Conservation (phyloP, 768 basidiomycete species). For the Boletellus ananas region DNA sequence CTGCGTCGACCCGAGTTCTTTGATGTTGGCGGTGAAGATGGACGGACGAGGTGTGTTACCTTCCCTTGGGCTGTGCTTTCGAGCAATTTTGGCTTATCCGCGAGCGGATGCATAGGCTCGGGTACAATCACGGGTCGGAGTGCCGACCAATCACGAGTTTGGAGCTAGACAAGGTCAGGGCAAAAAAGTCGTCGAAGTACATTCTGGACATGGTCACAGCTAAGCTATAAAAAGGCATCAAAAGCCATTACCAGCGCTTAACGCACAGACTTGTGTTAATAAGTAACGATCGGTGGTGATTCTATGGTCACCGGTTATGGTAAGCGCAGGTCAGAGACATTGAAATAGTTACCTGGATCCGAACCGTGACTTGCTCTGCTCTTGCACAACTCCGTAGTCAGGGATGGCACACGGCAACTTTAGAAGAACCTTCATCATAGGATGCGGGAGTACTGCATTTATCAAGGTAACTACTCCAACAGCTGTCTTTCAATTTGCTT, state of each 20-base stretch:
- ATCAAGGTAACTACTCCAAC: slow-evolving; percentile 51
- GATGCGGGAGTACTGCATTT: slow-evolving; percentile 73
- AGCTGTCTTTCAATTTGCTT: background rate
- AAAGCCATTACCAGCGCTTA: background rate
- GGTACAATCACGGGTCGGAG: slow-evolving; percentile 75
- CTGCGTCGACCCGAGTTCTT: slow-evolving; percentile 76
- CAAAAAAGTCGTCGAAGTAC: slow-evolving; percentile 50
- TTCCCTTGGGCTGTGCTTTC: background rate
- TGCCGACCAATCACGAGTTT: slow-evolving; percentile 53
- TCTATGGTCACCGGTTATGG: too few relatives aligned
- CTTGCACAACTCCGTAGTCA: background rate
- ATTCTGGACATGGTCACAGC: slow-evolving; percentile 30
- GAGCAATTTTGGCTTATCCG: background rate
- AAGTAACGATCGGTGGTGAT: too few relatives aligned
- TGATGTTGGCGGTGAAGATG: slow-evolving; percentile 56
- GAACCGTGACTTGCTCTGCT: too few relatives aligned
- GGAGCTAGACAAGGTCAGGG: slow-evolving; percentile 73
- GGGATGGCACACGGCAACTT: background rate
- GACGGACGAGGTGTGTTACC: slow-evolving; percentile 51
- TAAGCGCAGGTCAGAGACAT: too few relatives aligned
- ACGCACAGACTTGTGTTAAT: background rate
- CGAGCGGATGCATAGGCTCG: slow-evolving; percentile 44
- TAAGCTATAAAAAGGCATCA: slow-evolving; percentile 29
- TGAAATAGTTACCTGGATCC: too few relatives aligned
- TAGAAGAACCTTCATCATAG: slow-evolving; percentile 57